Conservation (phyloP, 140 eudicot species). For the Oenanthe javanica region DNA sequence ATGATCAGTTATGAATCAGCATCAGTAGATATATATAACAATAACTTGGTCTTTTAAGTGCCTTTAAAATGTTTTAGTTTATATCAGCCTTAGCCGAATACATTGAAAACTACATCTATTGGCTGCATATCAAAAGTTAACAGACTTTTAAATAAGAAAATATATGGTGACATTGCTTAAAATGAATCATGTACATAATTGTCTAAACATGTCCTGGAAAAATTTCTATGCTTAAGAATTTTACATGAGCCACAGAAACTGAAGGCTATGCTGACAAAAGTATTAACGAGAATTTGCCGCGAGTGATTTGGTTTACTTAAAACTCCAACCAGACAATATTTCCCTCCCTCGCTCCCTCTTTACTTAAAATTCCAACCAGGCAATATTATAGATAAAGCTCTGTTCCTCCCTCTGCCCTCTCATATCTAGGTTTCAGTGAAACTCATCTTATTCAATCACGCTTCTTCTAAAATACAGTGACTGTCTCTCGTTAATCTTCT, state of each 20-base stretch:
- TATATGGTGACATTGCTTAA: background rate
- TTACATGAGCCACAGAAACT: background rate
- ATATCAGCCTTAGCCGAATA: background rate
- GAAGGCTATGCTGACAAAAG: background rate
- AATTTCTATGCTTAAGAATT: background rate
- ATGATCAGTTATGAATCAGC: background rate
- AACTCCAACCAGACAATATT: too few species aligned
- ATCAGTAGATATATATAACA: background rate
- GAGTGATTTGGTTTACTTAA: too few species aligned
- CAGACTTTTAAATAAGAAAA: background rate
- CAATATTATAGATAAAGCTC: too few species aligned
- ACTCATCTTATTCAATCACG: background rate
- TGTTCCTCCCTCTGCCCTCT: too few species aligned
- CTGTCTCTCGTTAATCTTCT: too few species aligned
- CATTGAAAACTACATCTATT: background rate
- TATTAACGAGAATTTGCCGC: background rate
- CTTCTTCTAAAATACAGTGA: too few species aligned
- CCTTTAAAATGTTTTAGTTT: background rate
- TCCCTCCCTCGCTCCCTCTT: too few species aligned
- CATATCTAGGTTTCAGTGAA: too few species aligned
- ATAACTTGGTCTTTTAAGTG: background rate
- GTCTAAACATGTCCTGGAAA: background rate
- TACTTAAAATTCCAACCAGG: too few species aligned
- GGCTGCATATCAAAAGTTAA: background rate
- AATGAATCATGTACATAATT: background rate